Percentiles rank a stretch among this genome's conserved stretches.
phyloP scores from a whole-genome alignment of 371 early-diverging fungal genomes.

The Capniomyces stellatus region DNA sequence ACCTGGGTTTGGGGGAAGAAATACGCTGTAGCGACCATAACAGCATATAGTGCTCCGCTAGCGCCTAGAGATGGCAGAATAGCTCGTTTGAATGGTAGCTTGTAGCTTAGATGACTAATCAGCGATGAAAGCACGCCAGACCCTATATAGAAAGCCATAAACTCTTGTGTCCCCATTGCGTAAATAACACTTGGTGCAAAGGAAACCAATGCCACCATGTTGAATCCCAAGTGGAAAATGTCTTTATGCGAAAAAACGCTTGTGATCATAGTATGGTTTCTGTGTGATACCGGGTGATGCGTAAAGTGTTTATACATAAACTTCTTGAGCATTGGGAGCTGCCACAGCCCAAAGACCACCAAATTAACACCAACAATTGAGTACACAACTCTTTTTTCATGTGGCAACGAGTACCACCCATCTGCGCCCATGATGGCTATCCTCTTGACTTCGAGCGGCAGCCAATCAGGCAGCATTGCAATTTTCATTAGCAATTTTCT shows the following conservation, averaged over 20 bases:
- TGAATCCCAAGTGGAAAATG: constrained; percentile 41
- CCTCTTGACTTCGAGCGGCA: constrained; percentile 28
- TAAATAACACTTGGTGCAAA: constrained; percentile 29
- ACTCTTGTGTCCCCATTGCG: constrained; percentile 41
- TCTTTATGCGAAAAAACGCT: constrained; percentile 43
- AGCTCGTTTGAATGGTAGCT: constrained; percentile 18
- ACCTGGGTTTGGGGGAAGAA: constrained; percentile 40
- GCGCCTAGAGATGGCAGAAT: constrained; percentile 48
- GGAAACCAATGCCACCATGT: constrained; percentile 45
- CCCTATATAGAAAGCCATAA: constrained; percentile 52
- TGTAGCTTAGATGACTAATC: constrained; percentile 33
- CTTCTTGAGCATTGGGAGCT: constrained; percentile 32
- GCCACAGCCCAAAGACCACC: constrained; percentile 51
- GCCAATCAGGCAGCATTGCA: background rate
- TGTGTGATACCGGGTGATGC: constrained; percentile 40
- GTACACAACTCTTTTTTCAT: constrained; percentile 33
- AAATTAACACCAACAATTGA: constrained; percentile 44
- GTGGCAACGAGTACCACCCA: constrained; percentile 24
- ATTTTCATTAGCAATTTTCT: background rate
- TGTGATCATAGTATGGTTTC: constrained; percentile 46
- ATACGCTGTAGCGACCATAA: constrained; percentile 35
- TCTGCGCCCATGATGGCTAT: constrained; percentile 24
- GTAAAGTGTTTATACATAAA: constrained; percentile 51
- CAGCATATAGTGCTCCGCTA: constrained; percentile 55
- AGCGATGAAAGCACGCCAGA: constrained; percentile 42